Conservation (phyloP, 2,329 filamentous ascomycete genomes). For the Cephalotrichum gorgonifer region DNA sequence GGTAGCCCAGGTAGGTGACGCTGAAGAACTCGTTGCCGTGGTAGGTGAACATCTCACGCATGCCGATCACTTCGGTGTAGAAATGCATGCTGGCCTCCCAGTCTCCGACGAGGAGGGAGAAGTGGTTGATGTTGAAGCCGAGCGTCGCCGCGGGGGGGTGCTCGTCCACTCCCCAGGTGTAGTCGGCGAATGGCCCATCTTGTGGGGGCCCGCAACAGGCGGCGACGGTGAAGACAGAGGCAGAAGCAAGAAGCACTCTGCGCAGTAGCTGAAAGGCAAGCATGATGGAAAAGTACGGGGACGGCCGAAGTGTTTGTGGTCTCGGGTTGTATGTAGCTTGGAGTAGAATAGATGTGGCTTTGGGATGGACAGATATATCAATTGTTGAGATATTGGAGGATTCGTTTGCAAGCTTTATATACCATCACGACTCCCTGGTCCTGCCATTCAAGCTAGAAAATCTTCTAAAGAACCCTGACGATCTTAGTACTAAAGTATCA, state of each 20-base stretch:
- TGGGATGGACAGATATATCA: too few relatives aligned
- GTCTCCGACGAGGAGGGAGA: conserved; percentile 20
- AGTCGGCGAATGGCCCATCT: neutral
- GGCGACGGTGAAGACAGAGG: neutral
- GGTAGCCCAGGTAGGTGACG: conserved; percentile 23
- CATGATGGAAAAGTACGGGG: too few relatives aligned
- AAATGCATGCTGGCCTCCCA: conserved; percentile 19
- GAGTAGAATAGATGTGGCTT: too few relatives aligned
- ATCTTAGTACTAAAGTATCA: too few relatives aligned
- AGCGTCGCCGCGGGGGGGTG: conserved; percentile 17
- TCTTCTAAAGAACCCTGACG: too few relatives aligned
- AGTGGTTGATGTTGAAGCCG: conserved; percentile 24
- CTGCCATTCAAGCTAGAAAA: too few relatives aligned
- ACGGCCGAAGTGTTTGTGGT: neutral
- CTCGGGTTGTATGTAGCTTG: too few relatives aligned
- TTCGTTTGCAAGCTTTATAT: too few relatives aligned
- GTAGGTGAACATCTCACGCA: conserved; percentile 23
- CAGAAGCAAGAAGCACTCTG: neutral
- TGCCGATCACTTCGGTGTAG: conserved; percentile 21
- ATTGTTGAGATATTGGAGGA: too few relatives aligned
- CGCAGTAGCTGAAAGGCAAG: too few relatives aligned
- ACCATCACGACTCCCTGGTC: too few relatives aligned
- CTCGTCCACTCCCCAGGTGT: conserved; percentile 10
- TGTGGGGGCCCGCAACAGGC: neutral
- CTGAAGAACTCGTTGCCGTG: conserved; percentile 16